Evolutionary conservation across 331 rosid genomes (phyloP), one percentile per base, ranked within the genome.

Genomic region (Acacia concinna): DNA sequence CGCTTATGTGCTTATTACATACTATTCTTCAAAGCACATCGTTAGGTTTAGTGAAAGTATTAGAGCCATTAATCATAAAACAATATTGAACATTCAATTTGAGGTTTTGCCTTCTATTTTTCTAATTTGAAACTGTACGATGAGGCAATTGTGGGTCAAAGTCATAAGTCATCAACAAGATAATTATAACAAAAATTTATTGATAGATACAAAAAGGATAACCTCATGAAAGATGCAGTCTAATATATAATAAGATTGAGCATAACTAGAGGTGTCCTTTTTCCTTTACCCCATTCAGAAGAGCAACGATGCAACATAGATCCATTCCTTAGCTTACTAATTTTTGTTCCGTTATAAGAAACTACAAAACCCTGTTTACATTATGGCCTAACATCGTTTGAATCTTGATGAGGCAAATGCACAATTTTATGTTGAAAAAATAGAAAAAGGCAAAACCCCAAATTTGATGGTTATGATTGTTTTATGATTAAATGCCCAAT

Each of bases 181-280:
- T 15, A 40, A 78, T 35, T 34, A n/a, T 17, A 21, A 28, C 28
- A 57, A 7, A 49, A 37, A 66, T 51, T 34, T 6, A 46, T 18
- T n/a, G 59, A 49, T 35, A 8, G 34, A 28, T 8, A 30, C 1
- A 8, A 66, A 49, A 65, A 20, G 35, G 77, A 69, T 44, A 49
- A 94, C 98, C 93, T 95, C 98, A 54, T 95, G 98, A 82, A 92
- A 95, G 74, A 95, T 92, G 84, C 97, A 92, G 74, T 95, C 97
- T 14, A 95, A 75, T 28, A 95, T 90, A 27, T 96, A 91, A 77
- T 95, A 95, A 18, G 96, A 86, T 32, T 91, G 88, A n/a, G 84
- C 85, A 28, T 97, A 79, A 73, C 97, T 93, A 23, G 93, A 86
- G 3, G 66, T 71, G 28, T 85, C 90, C 62, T 85, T 87, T 54